These are phyloP conservation scores for Candida silvicultrix DNA, from an alignment of 805 yeast species.

Conservation along the genomic window DNA sequence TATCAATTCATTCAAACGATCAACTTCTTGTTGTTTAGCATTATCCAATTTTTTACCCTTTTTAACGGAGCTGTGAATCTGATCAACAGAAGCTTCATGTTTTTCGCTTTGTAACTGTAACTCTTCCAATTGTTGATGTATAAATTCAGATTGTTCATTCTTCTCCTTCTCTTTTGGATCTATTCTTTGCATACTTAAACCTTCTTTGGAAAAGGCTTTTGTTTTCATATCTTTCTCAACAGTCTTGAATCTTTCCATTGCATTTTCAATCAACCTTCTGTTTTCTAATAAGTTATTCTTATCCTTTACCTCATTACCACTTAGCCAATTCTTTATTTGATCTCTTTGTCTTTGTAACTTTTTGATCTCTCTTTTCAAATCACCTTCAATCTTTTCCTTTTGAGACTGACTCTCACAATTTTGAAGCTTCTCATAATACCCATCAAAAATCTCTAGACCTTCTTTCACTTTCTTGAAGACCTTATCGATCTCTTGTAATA, in stretches of 20 bases:
- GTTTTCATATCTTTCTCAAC: constrained; percentile 91
- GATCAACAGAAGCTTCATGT: constrained; percentile 65
- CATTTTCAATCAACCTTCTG: constrained; percentile 58
- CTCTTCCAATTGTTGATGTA: constrained; percentile 70
- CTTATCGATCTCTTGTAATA: constrained; percentile 78
- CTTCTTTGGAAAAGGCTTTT: constrained; percentile 91
- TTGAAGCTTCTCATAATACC: constrained; percentile 77
- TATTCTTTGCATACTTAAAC: constrained; percentile 63
- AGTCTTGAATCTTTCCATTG: constrained; percentile 94
- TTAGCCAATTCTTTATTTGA: constrained; percentile 91
- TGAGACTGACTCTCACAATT: constrained; percentile 79
- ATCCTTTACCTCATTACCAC: constrained; percentile 87
- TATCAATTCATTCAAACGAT: constrained; percentile 53
- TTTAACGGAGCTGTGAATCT: constrained; percentile 42
- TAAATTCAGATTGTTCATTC: constrained; percentile 62
- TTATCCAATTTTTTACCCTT: constrained; percentile 54
- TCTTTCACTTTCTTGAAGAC: constrained; percentile 88
- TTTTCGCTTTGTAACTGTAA: constrained; percentile 75
- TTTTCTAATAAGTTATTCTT: constrained; percentile 78
- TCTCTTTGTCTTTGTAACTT: constrained; percentile 90
- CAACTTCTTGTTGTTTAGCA: constrained; percentile 49
- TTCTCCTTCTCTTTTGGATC: constrained; percentile 82
- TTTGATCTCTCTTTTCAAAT: constrained; percentile 90
- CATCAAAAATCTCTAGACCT: constrained; percentile 83
- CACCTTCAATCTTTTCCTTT: constrained; percentile 89